phyloP scores from a whole-genome alignment of 495 filamentous ascomycete genomes.

The Gamarada debralockiae region DNA sequence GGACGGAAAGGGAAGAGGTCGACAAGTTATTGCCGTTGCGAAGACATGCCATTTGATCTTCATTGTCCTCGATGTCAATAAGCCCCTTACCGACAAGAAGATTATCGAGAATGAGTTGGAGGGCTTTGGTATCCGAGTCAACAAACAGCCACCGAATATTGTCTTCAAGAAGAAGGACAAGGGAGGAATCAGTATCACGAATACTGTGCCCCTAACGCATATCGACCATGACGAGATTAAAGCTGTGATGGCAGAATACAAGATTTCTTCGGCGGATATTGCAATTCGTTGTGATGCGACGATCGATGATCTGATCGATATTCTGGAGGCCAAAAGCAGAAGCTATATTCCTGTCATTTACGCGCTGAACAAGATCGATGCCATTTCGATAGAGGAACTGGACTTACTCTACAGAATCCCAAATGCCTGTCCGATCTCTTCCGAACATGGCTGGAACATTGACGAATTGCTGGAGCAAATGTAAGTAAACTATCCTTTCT shows the following conservation, averaged over 20 bases:
- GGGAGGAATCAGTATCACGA: constrained; percentile 91
- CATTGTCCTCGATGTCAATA: constrained; percentile 98
- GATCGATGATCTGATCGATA: constrained; percentile 83
- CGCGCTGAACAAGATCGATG: constrained; percentile 98
- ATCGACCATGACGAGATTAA: constrained; percentile 95
- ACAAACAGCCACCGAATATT: constrained; percentile 96
- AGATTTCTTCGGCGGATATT: constrained; percentile 95
- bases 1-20: constrained; percentile 95
- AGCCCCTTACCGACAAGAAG: constrained; percentile 94
- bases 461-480: constrained; percentile 95
- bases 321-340: constrained; percentile 91
- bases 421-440: constrained; percentile 93
- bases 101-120: constrained; percentile 97
- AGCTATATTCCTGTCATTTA: constrained; percentile 98
- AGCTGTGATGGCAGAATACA: constrained; percentile 96
- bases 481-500: constrained; percentile 37
- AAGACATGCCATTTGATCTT: constrained; percentile 99
- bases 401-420: constrained; percentile 95
- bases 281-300: constrained; percentile 94
- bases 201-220: constrained; percentile 85
- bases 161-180: constrained; percentile 99
- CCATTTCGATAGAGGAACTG: constrained; percentile 95
- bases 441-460: constrained; percentile 97
- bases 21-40: constrained; percentile 97
- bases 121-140: constrained; percentile 96